phyloP scores from a whole-genome alignment of 2,329 filamentous ascomycete species.

The Ceratocystis colombiana region DNA sequence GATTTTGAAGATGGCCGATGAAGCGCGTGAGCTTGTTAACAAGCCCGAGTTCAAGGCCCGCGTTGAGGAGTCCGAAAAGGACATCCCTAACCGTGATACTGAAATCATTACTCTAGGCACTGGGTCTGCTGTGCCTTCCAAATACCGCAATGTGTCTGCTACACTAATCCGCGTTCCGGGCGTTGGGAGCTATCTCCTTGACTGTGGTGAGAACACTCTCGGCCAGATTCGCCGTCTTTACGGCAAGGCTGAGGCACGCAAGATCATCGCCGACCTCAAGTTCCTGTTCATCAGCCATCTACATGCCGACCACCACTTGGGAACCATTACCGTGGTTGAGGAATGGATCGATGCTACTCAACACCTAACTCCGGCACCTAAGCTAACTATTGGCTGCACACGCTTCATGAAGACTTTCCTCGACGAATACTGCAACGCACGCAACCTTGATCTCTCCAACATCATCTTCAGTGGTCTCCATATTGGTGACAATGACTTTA shows the following conservation, averaged over 20 bases:
- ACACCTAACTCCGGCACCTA: slow-evolving; percentile 31
- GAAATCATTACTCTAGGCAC: slow-evolving; percentile 85
- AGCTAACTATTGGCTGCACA: slow-evolving; percentile 60
- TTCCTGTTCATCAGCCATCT: slow-evolving; percentile 89
- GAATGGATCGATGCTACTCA: slow-evolving; percentile 59
- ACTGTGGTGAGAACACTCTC: slow-evolving; percentile 85
- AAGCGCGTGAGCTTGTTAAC: slow-evolving; percentile 37
- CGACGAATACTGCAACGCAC: slow-evolving; percentile 65
- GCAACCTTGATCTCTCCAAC: slow-evolving; percentile 60
- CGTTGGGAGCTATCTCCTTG: slow-evolving; percentile 78
- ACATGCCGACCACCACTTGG: slow-evolving; percentile 93
- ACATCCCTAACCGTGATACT: slow-evolving; percentile 62
- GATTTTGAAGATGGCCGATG: slow-evolving; percentile 45
- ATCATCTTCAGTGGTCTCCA: slow-evolving; percentile 32
- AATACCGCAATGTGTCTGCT: slow-evolving; percentile 88
- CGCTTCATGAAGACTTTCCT: slow-evolving; percentile 64
- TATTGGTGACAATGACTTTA: slow-evolving; percentile 28
- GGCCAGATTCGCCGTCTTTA: slow-evolving; percentile 75
- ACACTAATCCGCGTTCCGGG: slow-evolving; percentile 77
- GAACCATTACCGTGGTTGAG: slow-evolving; percentile 67
- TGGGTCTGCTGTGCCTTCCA: slow-evolving; percentile 79
- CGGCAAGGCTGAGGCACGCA: slow-evolving; percentile 50
- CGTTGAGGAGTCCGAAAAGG: slow-evolving; percentile 46
- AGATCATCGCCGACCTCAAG: slow-evolving; percentile 68
- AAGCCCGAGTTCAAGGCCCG: slow-evolving; percentile 39